Percentiles rank a stretch among this genome's conserved stretches.
phyloP scores from a whole-genome alignment of 306 rosid genomes.

The Crataegus laevigata region DNA sequence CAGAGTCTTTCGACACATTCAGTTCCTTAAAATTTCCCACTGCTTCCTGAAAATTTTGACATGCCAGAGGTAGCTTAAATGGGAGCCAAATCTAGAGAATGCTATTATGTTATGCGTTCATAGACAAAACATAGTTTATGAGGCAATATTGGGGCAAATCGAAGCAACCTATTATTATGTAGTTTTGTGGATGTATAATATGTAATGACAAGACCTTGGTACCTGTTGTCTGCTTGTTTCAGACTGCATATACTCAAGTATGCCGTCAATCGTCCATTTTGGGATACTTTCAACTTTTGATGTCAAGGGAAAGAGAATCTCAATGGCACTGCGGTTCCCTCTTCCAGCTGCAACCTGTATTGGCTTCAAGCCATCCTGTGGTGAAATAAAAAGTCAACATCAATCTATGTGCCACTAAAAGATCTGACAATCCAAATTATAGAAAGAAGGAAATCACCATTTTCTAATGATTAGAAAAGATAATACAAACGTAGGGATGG shows the following conservation, averaged over 20 bases:
- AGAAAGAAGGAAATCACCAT: neutral
- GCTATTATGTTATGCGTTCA: neutral
- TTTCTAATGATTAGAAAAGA: neutral
- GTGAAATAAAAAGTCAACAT: constrained; percentile 10
- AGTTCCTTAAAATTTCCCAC: constrained; percentile 29
- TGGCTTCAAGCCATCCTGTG: constrained; percentile 83
- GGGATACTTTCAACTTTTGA: constrained; percentile 51
- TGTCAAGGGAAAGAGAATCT: constrained; percentile 73
- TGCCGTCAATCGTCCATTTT: constrained; percentile 70
- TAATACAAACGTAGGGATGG: neutral
- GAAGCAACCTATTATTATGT: neutral
- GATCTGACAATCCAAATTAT: neutral
- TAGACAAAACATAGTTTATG: neutral
- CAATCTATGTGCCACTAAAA: neutral
- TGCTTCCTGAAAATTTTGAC: constrained; percentile 42
- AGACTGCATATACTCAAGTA: constrained; percentile 60
- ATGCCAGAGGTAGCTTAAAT: neutral
- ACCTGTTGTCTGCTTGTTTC: constrained; percentile 64
- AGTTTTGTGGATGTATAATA: neutral
- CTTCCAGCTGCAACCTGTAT: constrained; percentile 72
- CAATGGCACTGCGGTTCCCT: constrained; percentile 55
- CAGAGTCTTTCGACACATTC: constrained; percentile 25
- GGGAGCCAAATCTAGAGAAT: constrained; percentile 7
- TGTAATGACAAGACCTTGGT: constrained; percentile 7
- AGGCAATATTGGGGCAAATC: neutral